Conservation (phyloP, 2,329 filamentous ascomycete genomes). For the Aspergillus sp. region DNA sequence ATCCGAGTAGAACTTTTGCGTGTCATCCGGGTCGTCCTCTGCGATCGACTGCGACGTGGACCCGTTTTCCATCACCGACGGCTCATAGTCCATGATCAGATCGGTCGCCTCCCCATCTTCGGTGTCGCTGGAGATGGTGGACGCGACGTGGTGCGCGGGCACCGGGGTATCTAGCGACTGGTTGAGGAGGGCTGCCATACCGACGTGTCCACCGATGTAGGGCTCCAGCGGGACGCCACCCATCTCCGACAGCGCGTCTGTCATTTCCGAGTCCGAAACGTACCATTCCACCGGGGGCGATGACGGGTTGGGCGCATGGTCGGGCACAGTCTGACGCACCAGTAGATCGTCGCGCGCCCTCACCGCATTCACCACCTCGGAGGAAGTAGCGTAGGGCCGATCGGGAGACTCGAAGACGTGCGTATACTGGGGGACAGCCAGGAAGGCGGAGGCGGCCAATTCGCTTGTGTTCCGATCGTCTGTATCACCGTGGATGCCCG, state of each 20-base stretch:
- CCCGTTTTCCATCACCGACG: conserved; percentile 16
- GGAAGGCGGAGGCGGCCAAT: conserved; percentile 31
- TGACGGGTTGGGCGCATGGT: conserved; percentile 6
- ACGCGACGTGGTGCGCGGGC: conserved; percentile 19
- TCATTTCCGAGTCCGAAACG: conserved; percentile 29
- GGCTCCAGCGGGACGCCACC: conserved; percentile 25
- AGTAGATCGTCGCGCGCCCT: conserved; percentile 17
- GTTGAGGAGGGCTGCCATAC: conserved; percentile 23
- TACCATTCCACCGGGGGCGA: conserved; percentile 24
- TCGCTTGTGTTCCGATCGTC: conserved; percentile 14
- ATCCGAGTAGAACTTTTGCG: conserved; percentile 37
- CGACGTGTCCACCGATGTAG: conserved; percentile 17
- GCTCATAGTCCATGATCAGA: conserved; percentile 30
- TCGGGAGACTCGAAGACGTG: conserved; percentile 19
- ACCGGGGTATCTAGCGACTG: conserved; percentile 20
- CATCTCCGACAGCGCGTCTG: conserved; percentile 24
- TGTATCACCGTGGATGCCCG: background rate
- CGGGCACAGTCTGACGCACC: background rate
- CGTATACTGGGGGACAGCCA: conserved; percentile 33
- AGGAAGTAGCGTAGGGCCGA: conserved; percentile 24
- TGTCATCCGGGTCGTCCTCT: conserved; percentile 36
- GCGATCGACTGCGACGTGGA: conserved; percentile 18
- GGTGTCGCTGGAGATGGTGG: conserved; percentile 24
- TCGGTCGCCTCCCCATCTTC: conserved; percentile 24
- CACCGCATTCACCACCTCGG: conserved; percentile 34